Base-by-base conservation (phyloP, 139 green algal genomes). In the Chlamydomonas schloesseri region DNA sequence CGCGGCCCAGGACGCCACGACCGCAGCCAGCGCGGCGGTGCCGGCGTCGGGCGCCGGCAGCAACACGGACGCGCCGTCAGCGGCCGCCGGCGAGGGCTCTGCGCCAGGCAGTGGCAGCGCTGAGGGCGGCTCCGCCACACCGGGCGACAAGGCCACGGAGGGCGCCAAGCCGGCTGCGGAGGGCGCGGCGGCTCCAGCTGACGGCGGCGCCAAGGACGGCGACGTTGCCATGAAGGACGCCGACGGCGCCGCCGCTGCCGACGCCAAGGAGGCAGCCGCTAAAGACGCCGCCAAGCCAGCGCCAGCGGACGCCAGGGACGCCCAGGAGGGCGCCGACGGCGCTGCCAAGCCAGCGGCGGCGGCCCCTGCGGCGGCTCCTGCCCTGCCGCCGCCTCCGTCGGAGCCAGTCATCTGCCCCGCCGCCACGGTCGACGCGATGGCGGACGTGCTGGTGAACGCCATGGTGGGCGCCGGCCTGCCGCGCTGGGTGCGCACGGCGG, bases 381-480 rank as follows among this genome's bases (percentile, higher is more conserved):
- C 14, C 4, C 71, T 34, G 71, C 47, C 15, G 18, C 73, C 31
- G 9, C 55, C 36, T 15, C 67, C 9, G 75, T 26, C 21, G 28
- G 50, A 8, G 18, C 18, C 29, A 0, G 47, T 84, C 46, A 21
- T 53, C 18, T 67, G 55, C 47, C 47, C 65, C 14, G 11, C 46
- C 46, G n/a, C 18, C 9, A 20, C 33, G 65, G 57, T 90, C 57
- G 53, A 88, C 23, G 75, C 75, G 34, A 81, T 89, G 67, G 78
- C 89, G 29, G 84, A 92, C 14, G 87, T 90, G 75, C 84, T 94
- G 75, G 73, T 92, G 18, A 47, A 46, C 17, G 73, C 82, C 28
- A 76, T 94, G 28, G 65, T 95, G 9, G 88, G 31, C 31, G 68
- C 78, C 14, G 83, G 67, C 65, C 90, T 77, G 64, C 85, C 76